Percentiles rank a stretch among this genome's conserved stretches.
phyloP scores from a whole-genome alignment of 2,329 filamentous ascomycete species.

The Botryotinia convoluta region DNA sequence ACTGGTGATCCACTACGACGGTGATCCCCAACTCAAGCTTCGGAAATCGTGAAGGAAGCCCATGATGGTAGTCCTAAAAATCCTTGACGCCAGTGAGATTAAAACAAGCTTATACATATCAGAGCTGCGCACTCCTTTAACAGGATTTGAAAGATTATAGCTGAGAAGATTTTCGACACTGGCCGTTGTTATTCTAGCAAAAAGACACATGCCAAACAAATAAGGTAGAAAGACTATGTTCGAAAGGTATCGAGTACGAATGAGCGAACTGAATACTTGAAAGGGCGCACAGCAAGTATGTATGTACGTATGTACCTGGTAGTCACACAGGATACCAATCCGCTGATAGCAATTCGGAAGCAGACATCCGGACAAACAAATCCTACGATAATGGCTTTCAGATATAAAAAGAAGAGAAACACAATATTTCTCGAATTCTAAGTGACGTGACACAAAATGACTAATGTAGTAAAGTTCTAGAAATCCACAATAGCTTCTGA shows the following conservation, averaged over 20 bases:
- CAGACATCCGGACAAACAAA: background rate
- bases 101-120: background rate
- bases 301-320: background rate
- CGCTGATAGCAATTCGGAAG: background rate
- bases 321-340: background rate
- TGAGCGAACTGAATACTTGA: background rate
- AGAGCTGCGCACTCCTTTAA: background rate
- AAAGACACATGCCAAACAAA: background rate
- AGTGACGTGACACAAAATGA: constrained; percentile 2
- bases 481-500: background rate
- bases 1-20: background rate
- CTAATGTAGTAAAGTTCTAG: background rate
- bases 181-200: background rate
- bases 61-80: background rate
- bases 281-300: background rate
- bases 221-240: background rate
- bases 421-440: background rate
- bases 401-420: background rate
- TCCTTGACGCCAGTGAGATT: background rate
- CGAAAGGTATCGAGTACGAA: background rate
- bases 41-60: background rate
- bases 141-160: background rate
- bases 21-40: background rate
- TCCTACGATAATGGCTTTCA: no score
- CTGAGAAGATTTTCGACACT: background rate